Conservation (phyloP, 179 eudicot genomes). For the Spinacia oleracea region DNA sequence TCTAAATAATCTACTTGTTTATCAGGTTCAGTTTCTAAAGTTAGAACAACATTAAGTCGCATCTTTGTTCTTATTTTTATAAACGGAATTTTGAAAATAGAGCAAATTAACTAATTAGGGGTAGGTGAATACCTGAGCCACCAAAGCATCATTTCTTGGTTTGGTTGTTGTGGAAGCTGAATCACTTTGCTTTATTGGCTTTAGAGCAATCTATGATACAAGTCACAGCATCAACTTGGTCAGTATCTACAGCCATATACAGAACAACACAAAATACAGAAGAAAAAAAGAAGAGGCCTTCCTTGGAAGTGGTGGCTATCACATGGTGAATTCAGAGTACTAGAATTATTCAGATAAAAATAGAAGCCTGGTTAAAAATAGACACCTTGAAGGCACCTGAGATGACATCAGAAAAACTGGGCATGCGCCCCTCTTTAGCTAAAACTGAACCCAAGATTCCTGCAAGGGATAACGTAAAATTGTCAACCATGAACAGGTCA, state of each 20-base stretch:
- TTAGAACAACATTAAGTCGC: not conserved
- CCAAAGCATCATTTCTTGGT: constrained; percentile 67
- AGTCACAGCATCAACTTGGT: not conserved
- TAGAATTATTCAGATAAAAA: not conserved
- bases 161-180: constrained; percentile 49
- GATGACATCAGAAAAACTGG: constrained; percentile 65
- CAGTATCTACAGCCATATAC: not conserved
- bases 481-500: not conserved
- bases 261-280: not conserved
- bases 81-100: not conserved
- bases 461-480: constrained; percentile 24
- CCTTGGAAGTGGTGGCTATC: not conserved
- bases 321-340: not conserved
- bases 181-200: constrained; percentile 52
- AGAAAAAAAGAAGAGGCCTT: not conserved
- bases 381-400: constrained; percentile 80
- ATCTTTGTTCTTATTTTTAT: not conserved
- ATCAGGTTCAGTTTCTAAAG: not conserved
- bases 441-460: constrained; percentile 76
- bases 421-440: constrained; percentile 74
- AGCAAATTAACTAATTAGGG: not conserved
- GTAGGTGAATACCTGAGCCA: constrained; percentile 63
- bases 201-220: constrained; percentile 52
- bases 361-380: not conserved
- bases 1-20: not conserved